A percentile compares a stretch with the other conserved stretches of the same genome.
Evolutionary conservation across 192 early-diverging fungal species (phyloP).

Genomic region (Coemansia sp.): DNA sequence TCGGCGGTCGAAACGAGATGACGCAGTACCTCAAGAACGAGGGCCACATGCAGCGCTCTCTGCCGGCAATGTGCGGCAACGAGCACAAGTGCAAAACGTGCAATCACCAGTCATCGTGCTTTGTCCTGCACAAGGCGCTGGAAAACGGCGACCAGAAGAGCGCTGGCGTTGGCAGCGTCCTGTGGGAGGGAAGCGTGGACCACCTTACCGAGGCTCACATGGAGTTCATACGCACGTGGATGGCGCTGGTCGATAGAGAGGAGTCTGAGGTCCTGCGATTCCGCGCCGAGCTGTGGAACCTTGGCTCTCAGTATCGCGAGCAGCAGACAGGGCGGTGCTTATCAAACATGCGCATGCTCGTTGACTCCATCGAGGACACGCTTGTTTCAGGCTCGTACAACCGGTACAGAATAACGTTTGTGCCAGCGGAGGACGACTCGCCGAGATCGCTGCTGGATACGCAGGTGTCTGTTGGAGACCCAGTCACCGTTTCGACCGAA

Average conservation of each 20-base stretch:
- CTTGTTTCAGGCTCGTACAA: constrained; percentile 26
- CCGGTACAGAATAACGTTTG: constrained; percentile 37
- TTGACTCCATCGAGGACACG: constrained; percentile 30
- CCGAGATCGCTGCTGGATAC: constrained; percentile 32
- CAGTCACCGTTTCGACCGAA: constrained; percentile 77
- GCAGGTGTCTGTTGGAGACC: constrained; percentile 64
- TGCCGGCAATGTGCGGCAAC: constrained; percentile 73
- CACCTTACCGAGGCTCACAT: constrained; percentile 61
- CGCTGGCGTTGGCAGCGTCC: constrained; percentile 53
- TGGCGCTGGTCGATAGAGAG: constrained; percentile 67
- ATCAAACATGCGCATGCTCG: constrained; percentile 32
- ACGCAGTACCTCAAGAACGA: constrained; percentile 53
- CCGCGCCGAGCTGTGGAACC: constrained; percentile 69
- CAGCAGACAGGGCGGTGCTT: constrained; percentile 47
- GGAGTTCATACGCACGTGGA: constrained; percentile 78
- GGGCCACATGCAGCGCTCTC: constrained; percentile 1
- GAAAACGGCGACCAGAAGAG: constrained; percentile 62
- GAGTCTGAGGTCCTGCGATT: constrained; percentile 64
- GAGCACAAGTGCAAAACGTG: constrained; percentile 67
- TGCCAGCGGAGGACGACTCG: neutral
- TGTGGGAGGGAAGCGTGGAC: constrained; percentile 63
- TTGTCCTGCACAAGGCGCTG: constrained; percentile 68
- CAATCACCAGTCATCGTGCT: constrained; percentile 61
- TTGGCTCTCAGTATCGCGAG: constrained; percentile 55
- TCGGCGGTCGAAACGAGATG: constrained; percentile 75